Conservation (phyloP, 768 basidiomycete species). For the Boletus pseudopeckii region DNA sequence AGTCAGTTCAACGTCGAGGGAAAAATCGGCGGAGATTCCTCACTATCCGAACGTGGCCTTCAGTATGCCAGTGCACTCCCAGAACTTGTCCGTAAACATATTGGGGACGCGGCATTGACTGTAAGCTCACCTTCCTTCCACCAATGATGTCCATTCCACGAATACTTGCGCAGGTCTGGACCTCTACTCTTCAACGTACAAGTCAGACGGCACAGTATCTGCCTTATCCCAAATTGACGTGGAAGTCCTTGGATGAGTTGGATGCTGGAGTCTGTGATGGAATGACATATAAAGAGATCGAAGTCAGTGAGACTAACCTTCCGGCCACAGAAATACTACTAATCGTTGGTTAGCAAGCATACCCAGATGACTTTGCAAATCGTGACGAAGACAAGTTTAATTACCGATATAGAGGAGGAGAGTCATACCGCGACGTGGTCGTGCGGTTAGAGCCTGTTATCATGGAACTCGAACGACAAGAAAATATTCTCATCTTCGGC, state of each 20-base stretch:
- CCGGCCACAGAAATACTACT: background rate
- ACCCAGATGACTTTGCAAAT: slow-evolving; percentile 97
- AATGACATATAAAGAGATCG: slow-evolving; percentile 99
- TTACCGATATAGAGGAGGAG: slow-evolving; percentile 95
- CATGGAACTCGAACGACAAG: slow-evolving; percentile 97
- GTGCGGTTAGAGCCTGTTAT: slow-evolving; percentile 95
- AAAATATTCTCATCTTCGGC: slow-evolving; percentile 94
- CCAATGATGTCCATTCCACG: background rate
- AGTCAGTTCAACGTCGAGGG: slow-evolving; percentile 96
- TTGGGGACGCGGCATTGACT: slow-evolving; percentile 84
- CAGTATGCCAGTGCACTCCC: slow-evolving; percentile 86
- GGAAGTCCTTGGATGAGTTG: slow-evolving; percentile 98
- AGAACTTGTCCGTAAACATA: slow-evolving; percentile 81
- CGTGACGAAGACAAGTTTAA: slow-evolving; percentile 99
- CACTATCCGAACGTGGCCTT: slow-evolving; percentile 79
- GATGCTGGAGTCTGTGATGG: slow-evolving; percentile 99
- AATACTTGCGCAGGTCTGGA: slow-evolving; percentile 77
- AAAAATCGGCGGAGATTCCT: slow-evolving; percentile 96
- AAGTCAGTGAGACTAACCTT: slow-evolving; percentile 47
- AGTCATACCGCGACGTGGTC: slow-evolving; percentile 97
- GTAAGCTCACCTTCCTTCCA: slow-evolving; percentile 39
- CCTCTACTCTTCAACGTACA: slow-evolving; percentile 92
- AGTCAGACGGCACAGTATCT: slow-evolving; percentile 84
- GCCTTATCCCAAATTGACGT: slow-evolving; percentile 88
- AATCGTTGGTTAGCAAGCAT: slow-evolving; percentile 59